Evolutionary conservation across 495 filamentous ascomycete genomes (phyloP), one percentile per base, ranked within the genome.

Genomic region (Saxophila tyrrhenica): DNA sequence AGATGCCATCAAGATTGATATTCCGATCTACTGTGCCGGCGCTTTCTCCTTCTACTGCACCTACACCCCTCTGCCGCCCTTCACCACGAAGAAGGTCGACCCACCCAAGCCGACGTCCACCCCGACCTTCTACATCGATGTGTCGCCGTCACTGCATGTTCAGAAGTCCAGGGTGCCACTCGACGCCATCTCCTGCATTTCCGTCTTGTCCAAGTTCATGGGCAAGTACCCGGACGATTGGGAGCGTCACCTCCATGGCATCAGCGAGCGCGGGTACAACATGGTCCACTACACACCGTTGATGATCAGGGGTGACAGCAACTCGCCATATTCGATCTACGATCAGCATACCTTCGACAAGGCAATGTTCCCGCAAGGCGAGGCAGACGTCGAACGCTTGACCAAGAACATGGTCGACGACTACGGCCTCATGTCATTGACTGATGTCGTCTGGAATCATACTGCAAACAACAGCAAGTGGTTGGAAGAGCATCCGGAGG

Each of bases 271-370:
- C 35, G 88, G 89, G 7, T 99, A 99, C 72, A 99, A 99, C 68
- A 95, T 97, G 88, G 80, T 99, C 51, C 94, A 99, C 68, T 99
- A 97, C 65, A 95, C 94, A 3, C 94, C 94, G 8, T 72, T 97
- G 61, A 92, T 89, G 76, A 75, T 85, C 51, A 80, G 94, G 44
- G 94, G 94, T 23, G 76, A 72, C 15, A 96, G 91, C 15, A 94
- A 97, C 65, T 97, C 94, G 11, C 94, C 94, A 0, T 99, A 97
- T 75, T 96, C 91, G 67, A 80, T 99, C 52, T 94, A 85, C 64
- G 86, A 99, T 63, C 94, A 97, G 70, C 73, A 90, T 29, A 71
- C 76, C 25, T 99, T 94, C 73, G 94, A 97, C 64, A 79, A 85
- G 2, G 75, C 69, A 8, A 77, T 78, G 48, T 97, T 99, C 62